A percentile compares a stretch with the other conserved stretches of the same genome.
Conservation (phyloP, 805 yeast species). For the Pichia occidentalis region DNA sequence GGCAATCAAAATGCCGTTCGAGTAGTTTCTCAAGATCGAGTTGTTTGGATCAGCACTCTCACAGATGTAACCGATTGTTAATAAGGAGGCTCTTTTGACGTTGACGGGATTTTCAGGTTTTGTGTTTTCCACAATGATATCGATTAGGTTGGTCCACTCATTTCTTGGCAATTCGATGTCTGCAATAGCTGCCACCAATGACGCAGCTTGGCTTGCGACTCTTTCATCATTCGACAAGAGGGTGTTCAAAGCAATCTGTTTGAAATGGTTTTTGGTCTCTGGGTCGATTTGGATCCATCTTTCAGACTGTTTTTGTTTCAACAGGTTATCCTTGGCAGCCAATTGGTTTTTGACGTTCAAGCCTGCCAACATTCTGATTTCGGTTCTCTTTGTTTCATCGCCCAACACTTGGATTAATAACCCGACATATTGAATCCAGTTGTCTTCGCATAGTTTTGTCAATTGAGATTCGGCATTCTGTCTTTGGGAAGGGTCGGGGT, state of each 20-base stretch:
- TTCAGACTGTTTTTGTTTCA: slow-evolving; percentile 51
- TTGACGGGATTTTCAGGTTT: slow-evolving; percentile 67
- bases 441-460: slow-evolving; percentile 59
- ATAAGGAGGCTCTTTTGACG: slow-evolving; percentile 79
- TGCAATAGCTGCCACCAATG: slow-evolving; percentile 95
- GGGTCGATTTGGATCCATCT: slow-evolving; percentile 67
- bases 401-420: slow-evolving; percentile 66
- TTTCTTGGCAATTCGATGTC: slow-evolving; percentile 83
- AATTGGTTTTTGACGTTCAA: slow-evolving; percentile 81
- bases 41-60: slow-evolving; percentile 85
- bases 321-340: slow-evolving; percentile 68
- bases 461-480: slow-evolving; percentile 75
- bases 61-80: slow-evolving; percentile 93
- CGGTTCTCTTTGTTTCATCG: slow-evolving; percentile 55
- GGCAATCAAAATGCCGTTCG: slow-evolving; percentile 89
- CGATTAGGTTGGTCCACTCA: slow-evolving; percentile 86
- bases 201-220: slow-evolving; percentile 87
- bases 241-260: slow-evolving; percentile 55
- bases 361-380: slow-evolving; percentile 89
- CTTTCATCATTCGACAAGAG: slow-evolving; percentile 61
- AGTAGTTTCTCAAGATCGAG: slow-evolving; percentile 71
- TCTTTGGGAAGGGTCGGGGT: slow-evolving; percentile 60
- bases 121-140: slow-evolving; percentile 80
- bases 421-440: slow-evolving; percentile 69
- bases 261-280: slow-evolving; percentile 55